phyloP scores from a whole-genome alignment of 495 filamentous ascomycete genomes.

The Immersiella caudata region DNA sequence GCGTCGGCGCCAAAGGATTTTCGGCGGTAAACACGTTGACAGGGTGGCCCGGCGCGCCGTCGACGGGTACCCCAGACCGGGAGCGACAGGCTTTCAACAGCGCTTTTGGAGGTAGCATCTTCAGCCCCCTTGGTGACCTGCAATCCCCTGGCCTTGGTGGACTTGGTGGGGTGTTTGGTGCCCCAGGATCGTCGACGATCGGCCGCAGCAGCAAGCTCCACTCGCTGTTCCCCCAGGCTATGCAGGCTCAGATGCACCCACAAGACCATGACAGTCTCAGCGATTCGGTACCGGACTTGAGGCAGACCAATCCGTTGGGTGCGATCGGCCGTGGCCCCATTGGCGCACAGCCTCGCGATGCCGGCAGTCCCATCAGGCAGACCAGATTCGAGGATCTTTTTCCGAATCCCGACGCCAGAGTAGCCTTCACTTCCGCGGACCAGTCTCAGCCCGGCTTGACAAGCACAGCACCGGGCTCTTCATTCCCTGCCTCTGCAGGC shows the following conservation, averaged over 20 bases:
- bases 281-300: constrained; percentile 55
- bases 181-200: constrained; percentile 47
- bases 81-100: constrained; percentile 63
- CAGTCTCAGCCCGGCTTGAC: constrained; percentile 36
- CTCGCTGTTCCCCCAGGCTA: constrained; percentile 80
- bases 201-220: constrained; percentile 81
- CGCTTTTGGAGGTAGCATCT: constrained; percentile 73
- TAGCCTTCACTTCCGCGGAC: constrained; percentile 41
- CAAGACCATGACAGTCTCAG: constrained; percentile 59
- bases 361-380: constrained; percentile 64
- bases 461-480: constrained; percentile 36
- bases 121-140: constrained; percentile 69
- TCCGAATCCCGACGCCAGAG: constrained; percentile 41
- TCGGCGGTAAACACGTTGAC: constrained; percentile 63
- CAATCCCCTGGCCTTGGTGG: constrained; percentile 72
- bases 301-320: constrained; percentile 55
- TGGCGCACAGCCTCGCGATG: constrained; percentile 52
- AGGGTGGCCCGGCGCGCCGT: constrained; percentile 68
- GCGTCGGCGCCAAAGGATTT: constrained; percentile 74
- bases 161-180: constrained; percentile 55
- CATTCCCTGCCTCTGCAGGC: constrained; percentile 38
- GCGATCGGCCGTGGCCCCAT: constrained; percentile 58
- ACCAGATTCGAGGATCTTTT: constrained; percentile 61
- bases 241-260: constrained; percentile 84
- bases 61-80: constrained; percentile 75